Base-by-base conservation (phyloP, 2,329 filamentous ascomycete genomes). In the Hortaea werneckii region DNA sequence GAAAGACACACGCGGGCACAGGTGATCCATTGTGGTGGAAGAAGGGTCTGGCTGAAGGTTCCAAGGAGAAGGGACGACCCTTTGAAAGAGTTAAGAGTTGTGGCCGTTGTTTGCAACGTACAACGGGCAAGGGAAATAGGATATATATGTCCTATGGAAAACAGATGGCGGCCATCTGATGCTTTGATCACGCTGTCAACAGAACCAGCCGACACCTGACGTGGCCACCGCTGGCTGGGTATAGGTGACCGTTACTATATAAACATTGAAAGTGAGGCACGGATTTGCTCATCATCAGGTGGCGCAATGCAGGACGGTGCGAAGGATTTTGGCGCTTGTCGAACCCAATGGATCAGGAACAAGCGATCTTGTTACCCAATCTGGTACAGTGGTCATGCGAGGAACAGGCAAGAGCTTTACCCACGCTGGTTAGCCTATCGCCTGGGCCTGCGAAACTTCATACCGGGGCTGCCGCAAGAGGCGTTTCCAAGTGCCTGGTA, bases 1-100 rank as follows among this genome's bases (percentile, higher is more conserved):
- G 38, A 56, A 58, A 5, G 53, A 54, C 11, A 54, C 48, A 28
- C 57, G 49, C 34, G 58, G 58, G 50, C 58, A 61, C 26, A 61
- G 55, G 41, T 61, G 58, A 42, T 61, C 58, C 58, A 61, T 60
- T 20, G 29, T 4, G 13, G 10, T 30, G 20, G 29, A 10, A 11
- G 40, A 29, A 29, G 37, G 9, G 13, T 10, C 3, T 8, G 8
- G 37, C 8, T 13, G 10, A 20, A 13, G 8, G 13, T 4, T 11
- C 9, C 29, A 20, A 8, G 40, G 6, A 28, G 13, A 29, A 27
- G 27, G 10, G 27, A 41, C 29, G 28, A n/a, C 8, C 9, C 4
- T 9, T 29, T 41, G 2, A 20, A 41, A 9, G 10, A 9, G 20
- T 11, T 20, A 29, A n/a, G 27, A 8, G 28, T 13, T 10, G 8